Percentiles rank a stretch among this genome's conserved stretches.
Evolutionary conservation across 306 rosid genomes (phyloP).

Genomic region (Luffa aegyptiaca): DNA sequence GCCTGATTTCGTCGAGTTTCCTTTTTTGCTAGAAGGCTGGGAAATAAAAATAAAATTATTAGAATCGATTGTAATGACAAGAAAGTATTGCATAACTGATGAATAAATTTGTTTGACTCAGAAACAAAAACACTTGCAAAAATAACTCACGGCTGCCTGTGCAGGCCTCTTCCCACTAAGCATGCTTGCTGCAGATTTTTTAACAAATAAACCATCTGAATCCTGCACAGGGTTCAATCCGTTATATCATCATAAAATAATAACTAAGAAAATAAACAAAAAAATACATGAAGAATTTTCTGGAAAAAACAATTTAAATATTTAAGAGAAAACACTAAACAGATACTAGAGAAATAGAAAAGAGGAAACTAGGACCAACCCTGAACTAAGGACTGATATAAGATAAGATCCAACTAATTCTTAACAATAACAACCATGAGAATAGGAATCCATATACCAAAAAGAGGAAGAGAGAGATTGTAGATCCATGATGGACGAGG

Average conservation of each 20-base stretch:
- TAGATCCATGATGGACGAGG: too few relatives aligned
- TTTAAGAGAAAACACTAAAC: not conserved
- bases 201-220: constrained; percentile 57
- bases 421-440: not conserved
- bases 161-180: constrained; percentile 95
- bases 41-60: constrained; percentile 12
- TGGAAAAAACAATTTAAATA: not conserved
- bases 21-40: constrained; percentile 69
- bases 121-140: not conserved
- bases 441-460: not conserved
- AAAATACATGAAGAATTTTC: not conserved
- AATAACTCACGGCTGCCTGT: constrained; percentile 66
- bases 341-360: not conserved
- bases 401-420: not conserved
- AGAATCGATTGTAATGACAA: constrained; percentile 10
- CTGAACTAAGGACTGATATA: not conserved
- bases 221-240: constrained; percentile 32
- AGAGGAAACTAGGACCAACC: not conserved
- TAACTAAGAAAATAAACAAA: not conserved
- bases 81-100: not conserved
- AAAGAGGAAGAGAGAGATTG: not conserved
- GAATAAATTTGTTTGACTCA: not conserved
- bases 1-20: constrained; percentile 42
- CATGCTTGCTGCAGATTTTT: constrained; percentile 95
- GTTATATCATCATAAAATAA: not conserved